Percentiles rank a stretch among this genome's conserved stretches.
Conservation (phyloP, 2,329 filamentous ascomycete species). For the Cladobotryum protrusum region DNA sequence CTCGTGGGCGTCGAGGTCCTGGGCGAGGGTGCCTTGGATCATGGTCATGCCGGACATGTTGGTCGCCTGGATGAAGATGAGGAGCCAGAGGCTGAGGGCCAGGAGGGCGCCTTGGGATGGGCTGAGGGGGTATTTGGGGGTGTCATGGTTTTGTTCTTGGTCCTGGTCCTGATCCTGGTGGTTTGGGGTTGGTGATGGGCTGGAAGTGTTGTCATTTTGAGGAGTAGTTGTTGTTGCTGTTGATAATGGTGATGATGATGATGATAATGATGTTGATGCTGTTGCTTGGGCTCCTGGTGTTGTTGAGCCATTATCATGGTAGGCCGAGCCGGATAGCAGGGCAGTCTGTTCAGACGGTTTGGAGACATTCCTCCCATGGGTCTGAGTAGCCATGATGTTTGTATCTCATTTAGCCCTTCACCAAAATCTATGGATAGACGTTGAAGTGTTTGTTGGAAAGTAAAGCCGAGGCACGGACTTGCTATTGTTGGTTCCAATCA, state of each 20-base stretch:
- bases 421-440: no score
- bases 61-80: slow-evolving; percentile 37
- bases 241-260: no score
- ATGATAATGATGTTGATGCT: no score
- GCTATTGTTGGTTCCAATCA: no score
- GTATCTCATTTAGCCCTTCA: no score
- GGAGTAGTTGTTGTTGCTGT: no score
- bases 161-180: not conserved
- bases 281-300: no score
- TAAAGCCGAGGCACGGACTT: no score
- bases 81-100: slow-evolving; percentile 17
- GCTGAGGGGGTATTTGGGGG: not conserved
- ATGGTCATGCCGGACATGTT: slow-evolving; percentile 81
- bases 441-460: no score
- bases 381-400: not conserved
- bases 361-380: not conserved
- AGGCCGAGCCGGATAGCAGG: not conserved
- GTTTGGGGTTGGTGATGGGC: not conserved
- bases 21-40: slow-evolving; percentile 69
- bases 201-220: no score
- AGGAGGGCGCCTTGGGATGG: not conserved
- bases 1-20: slow-evolving; percentile 67
- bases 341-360: slow-evolving; percentile 1
- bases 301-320: no score
- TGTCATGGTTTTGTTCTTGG: not conserved